These are phyloP conservation scores for Medicago truncatula DNA, from an alignment of 306 rosid species.

Conservation along the genomic window DNA sequence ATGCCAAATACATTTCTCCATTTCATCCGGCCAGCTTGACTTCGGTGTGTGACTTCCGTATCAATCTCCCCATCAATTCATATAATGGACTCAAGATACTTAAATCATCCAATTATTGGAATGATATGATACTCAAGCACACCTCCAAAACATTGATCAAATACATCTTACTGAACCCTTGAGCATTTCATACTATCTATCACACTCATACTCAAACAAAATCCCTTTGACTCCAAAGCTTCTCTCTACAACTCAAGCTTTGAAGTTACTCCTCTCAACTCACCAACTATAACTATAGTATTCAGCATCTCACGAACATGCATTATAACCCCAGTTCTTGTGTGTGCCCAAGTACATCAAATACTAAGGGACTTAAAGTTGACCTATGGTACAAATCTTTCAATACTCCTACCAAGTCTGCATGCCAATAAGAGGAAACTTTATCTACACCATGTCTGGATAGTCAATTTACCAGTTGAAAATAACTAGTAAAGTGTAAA, in stretches of 20 bases:
- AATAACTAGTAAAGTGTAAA: conserved; percentile 1
- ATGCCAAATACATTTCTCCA: neutral
- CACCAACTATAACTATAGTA: conserved; percentile 3
- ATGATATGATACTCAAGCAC: neutral
- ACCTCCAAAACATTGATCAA: conserved; percentile 7
- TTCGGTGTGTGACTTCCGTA: neutral
- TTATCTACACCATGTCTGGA: neutral
- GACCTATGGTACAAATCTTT: neutral
- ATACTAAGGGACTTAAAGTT: conserved; percentile 3
- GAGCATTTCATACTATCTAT: neutral
- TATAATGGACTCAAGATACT: neutral
- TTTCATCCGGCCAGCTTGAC: neutral
- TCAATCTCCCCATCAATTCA: conserved; percentile 6
- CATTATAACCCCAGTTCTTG: neutral
- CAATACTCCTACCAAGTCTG: neutral
- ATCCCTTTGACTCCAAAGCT: conserved; percentile 10
- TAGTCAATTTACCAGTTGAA: neutral
- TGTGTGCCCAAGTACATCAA: neutral
- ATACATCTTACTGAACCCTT: neutral
- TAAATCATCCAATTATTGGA: neutral
- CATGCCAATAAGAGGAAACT: conserved; percentile 2
- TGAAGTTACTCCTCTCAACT: neutral
- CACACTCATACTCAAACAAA: neutral
- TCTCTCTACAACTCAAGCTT: conserved; percentile 28
- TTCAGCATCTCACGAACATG: neutral